phyloP scores from a whole-genome alignment of 805 yeast genomes.

The Cyberlindnera nakhonratchasimensis region DNA sequence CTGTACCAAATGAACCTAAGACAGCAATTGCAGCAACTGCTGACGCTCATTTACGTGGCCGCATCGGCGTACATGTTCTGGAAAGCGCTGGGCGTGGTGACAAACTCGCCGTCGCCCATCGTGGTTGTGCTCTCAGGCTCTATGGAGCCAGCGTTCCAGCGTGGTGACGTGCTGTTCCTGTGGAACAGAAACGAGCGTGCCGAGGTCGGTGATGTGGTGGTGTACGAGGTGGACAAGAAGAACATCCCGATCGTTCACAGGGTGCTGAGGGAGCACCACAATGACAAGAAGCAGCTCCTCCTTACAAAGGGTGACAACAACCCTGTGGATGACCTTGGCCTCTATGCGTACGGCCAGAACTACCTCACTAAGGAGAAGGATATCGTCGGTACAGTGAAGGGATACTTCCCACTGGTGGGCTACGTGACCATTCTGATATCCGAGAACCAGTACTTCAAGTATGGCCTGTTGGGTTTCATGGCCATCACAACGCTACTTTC shows the following conservation, averaged over 20 bases:
- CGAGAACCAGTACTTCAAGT: slow-evolving; percentile 82
- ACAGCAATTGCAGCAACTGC: slow-evolving; percentile 57
- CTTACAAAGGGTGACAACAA: slow-evolving; percentile 97
- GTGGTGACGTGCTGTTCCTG: slow-evolving; percentile 89
- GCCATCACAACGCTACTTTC: slow-evolving; percentile 65
- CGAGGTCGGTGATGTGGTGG: slow-evolving; percentile 89
- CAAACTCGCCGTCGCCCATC: slow-evolving; percentile 87
- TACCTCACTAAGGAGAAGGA: slow-evolving; percentile 77
- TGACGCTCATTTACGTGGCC: slow-evolving; percentile 73
- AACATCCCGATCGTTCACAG: slow-evolving; percentile 96
- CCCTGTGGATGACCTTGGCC: slow-evolving; percentile 82
- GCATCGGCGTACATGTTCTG: slow-evolving; percentile 90
- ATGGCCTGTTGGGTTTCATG: slow-evolving; percentile 68
- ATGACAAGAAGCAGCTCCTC: slow-evolving; percentile 54
- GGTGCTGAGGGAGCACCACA: slow-evolving; percentile 80
- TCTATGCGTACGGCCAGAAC: slow-evolving; percentile 71
- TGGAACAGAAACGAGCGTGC: slow-evolving; percentile 77
- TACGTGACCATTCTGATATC: slow-evolving; percentile 88
- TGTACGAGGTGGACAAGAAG: slow-evolving; percentile 76
- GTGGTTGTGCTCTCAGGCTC: slow-evolving; percentile 97
- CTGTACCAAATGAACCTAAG: slow-evolving; percentile 50
- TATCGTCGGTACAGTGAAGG: slow-evolving; percentile 88
- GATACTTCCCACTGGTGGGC: slow-evolving; percentile 84
- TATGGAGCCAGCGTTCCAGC: slow-evolving; percentile 99
- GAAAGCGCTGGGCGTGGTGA: slow-evolving; percentile 72